These are phyloP conservation scores for Hyphopichia khmerensis DNA, from an alignment of 1,139 yeast species.

Conservation along the genomic window DNA sequence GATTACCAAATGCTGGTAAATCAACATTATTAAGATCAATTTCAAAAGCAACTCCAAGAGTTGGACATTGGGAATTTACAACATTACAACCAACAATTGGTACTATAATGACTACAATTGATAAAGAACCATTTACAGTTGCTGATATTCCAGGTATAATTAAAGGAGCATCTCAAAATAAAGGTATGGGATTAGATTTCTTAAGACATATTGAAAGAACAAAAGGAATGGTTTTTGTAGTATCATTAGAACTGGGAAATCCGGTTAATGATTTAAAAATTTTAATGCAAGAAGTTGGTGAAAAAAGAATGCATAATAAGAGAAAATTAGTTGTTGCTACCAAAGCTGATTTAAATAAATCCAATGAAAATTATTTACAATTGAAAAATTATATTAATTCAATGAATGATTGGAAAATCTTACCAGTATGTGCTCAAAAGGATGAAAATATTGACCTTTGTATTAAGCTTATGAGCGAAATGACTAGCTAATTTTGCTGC, in stretches of 20 bases:
- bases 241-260: constrained; percentile 63
- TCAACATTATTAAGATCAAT: constrained; percentile 87
- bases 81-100: constrained; percentile 92
- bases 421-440: constrained; percentile 82
- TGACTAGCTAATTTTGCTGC: too few relatives aligned
- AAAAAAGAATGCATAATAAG: constrained; percentile 55
- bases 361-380: constrained; percentile 42
- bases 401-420: constrained; percentile 53
- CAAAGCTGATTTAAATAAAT: constrained; percentile 74
- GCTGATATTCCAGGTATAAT: constrained; percentile 98
- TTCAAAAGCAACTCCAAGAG: constrained; percentile 83
- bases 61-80: constrained; percentile 97
- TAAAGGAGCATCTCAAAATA: constrained; percentile 78
- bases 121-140: constrained; percentile 78
- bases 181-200: constrained; percentile 93
- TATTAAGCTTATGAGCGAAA: constrained; percentile 67
- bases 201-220: constrained; percentile 90
- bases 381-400: constrained; percentile 34
- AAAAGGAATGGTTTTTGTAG: constrained; percentile 83
- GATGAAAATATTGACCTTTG: constrained; percentile 72
- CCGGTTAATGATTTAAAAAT: constrained; percentile 65
- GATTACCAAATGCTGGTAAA: constrained; percentile 95
- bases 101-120: constrained; percentile 68
- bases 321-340: constrained; percentile 79
- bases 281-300: constrained; percentile 70